Base-by-base conservation (phyloP, 371 early-diverging fungal genomes). In the Mortierella sp. region DNA sequence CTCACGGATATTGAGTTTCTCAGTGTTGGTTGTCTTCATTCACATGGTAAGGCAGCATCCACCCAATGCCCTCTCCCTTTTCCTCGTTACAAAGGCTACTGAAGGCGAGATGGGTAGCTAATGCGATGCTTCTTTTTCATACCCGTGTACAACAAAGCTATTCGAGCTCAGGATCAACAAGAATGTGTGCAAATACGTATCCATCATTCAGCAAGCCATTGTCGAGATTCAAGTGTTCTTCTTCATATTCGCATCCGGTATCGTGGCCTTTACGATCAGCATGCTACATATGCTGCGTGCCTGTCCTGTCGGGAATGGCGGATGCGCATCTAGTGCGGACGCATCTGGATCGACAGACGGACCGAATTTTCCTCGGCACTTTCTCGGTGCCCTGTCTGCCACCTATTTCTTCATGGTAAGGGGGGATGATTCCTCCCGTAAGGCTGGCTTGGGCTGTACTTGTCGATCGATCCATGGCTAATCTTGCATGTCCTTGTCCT, bases 361-460 rank as follows among this genome's bases (percentile, higher is more conserved):
- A 49, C 34, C 41, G 1, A 45, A 18, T 30, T 71, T 64, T 51
- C 43, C 61, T 6, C 9, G 0, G 2, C 16, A 64, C 48, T 64
- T 67, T 46, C 38, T 59, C 8, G 46, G 50, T 12, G 72, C 72
- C 16, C 13, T 72, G 2, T 62, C 67, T 9, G 42, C 72, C 1
- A 72, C 72, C 1, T 67, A 67, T 31, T 72, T 72, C 50, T 67
- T 67, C 14, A 54, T 72, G 72, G 72, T 71, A 58, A 57, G n/a
- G n/a, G n/a, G n/a, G n/a, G n/a, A n/a, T n/a, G n/a, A n/a, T n/a
- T n/a, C n/a, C n/a, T n/a, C n/a, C n/a, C n/a, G n/a, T n/a, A n/a
- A n/a, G n/a, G n/a, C n/a, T n/a, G n/a, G n/a, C n/a, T n/a, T n/a
- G n/a, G n/a, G n/a, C n/a, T n/a, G n/a, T n/a, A n/a, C n/a, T n/a